Base-by-base conservation (phyloP, 2,329 filamentous ascomycete species). In the Bimuria novae-zelandiae region DNA sequence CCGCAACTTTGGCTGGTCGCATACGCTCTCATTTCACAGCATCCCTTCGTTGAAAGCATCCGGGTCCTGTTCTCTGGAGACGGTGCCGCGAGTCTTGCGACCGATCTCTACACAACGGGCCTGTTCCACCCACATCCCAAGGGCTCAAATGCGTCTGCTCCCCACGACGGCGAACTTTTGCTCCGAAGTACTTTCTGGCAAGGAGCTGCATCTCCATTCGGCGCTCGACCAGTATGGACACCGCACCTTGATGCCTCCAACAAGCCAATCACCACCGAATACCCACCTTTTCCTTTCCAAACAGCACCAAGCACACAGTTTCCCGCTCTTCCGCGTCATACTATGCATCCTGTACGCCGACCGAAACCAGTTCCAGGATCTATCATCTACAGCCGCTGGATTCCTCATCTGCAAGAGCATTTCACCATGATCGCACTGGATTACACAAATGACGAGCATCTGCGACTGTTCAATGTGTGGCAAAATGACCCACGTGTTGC, bases 401-500 rank as follows among this genome's bases (percentile, higher is more conserved):
- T 92, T 55, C 88, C 89, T 7, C 85, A 92, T 65, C 78, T 92
- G 35, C 79, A 84, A 55, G 87, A 92, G 77, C 88, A 84, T 59
- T 92, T 92, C 71, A 89, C 86, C 55, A 88, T 92, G 78, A 79
- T 89, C n/a, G 85, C 84, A 10, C 80, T 93, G 1, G 86, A 92
- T 70, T 89, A 83, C 73, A 66, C 79, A 27, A 77, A 89, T 64
- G 67, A 77, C 1, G 79, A 83, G 63, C 89, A 93, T 72, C 75
- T 92, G 45, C 75, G 78, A 14, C 78, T 90, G 4, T 92, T 93
- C 78, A 86, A 92, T 73, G 80, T 80, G 51, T 93, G 89, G 89
- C 89, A 92, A 74, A 93, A 93, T 67, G 89, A 92, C 67, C 89
- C 89, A 47, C 87, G 89, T 45, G 89, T 93, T 27, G 88, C 88